These are phyloP conservation scores for Dalbergia oliveri DNA, from an alignment of 306 rosid species.

Conservation along the genomic window DNA sequence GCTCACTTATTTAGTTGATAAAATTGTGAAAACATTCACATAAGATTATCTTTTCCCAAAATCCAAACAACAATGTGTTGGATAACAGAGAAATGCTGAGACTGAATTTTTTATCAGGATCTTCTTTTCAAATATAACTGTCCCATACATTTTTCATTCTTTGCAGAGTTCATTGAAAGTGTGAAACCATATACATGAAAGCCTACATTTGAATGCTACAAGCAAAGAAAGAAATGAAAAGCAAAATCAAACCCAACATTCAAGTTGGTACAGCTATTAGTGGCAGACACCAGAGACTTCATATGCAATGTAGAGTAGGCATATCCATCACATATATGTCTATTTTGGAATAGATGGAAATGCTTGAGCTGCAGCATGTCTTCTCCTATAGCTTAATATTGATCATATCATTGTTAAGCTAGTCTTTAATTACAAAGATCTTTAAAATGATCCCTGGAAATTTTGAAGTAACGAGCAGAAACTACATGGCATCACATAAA, in stretches of 20 bases:
- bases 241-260: slow-evolving; percentile 19
- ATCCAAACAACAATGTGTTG: not conserved
- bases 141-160: not conserved
- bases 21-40: not conserved
- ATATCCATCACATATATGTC: no score
- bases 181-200: not conserved
- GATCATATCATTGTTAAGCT: not conserved
- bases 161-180: not conserved
- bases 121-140: not conserved
- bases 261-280: not conserved
- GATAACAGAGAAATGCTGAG: not conserved
- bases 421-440: not conserved
- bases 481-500: not conserved
- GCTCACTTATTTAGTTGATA: not conserved
- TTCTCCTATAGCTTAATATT: not conserved
- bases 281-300: not conserved
- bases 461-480: not conserved
- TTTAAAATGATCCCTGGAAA: not conserved
- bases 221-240: not conserved
- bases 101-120: not conserved
- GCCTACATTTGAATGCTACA: slow-evolving; percentile 10
- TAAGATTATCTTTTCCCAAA: not conserved
- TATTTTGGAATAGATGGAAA: no score
- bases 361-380: not conserved
- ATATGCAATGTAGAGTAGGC: no score